phyloP scores from a whole-genome alignment of 208 protist genomes.

The Wallacemonas sp. region DNA sequence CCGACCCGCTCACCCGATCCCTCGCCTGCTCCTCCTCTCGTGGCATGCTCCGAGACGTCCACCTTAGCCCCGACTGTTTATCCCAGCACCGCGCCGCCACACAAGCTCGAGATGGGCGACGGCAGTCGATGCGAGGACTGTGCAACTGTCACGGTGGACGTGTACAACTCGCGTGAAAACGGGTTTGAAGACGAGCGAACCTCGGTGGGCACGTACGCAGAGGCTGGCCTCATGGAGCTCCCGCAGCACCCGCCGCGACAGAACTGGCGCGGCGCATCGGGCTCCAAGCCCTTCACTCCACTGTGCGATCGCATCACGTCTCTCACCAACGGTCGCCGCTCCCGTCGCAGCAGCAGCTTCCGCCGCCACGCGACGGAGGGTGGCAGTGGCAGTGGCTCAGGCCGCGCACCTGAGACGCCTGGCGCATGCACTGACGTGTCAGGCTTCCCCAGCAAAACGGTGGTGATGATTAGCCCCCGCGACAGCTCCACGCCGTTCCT shows the following conservation, averaged over 20 bases:
- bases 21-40: neutral
- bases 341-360: neutral
- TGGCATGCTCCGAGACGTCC: neutral
- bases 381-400: neutral
- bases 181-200: neutral
- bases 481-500: conserved; percentile 12
- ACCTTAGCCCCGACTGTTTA: no score
- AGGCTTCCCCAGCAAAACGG: no score
- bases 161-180: neutral
- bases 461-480: neutral
- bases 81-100: no score
- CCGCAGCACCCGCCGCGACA: conserved; percentile 5
- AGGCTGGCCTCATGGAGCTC: conserved; percentile 14
- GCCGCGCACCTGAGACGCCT: neutral
- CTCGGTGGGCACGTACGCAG: neutral
- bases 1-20: neutral
- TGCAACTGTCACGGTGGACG: neutral
- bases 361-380: neutral
- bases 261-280: neutral
- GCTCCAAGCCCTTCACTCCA: conserved; percentile 1
- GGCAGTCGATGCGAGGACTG: no score
- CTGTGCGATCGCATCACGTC: neutral
- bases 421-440: no score
- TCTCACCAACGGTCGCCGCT: conserved; percentile 2
- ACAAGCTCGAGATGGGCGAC: no score